Conservation (phyloP, 768 basidiomycete genomes). For the Lactarius deliciosus region DNA sequence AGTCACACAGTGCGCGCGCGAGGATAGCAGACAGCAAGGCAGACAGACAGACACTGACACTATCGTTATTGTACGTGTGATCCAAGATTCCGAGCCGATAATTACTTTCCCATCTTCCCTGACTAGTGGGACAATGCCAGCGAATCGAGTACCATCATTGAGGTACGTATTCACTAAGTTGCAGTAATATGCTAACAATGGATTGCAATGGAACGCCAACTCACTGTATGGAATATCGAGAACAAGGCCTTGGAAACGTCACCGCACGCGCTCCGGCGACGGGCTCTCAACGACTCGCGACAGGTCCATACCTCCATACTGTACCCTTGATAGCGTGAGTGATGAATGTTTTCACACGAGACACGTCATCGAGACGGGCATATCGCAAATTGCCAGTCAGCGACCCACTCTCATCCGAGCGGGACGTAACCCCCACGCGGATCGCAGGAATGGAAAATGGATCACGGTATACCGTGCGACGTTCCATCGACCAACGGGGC, state of each 20-base stretch:
- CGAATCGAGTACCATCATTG: not conserved
- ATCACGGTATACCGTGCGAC: constrained; percentile 17
- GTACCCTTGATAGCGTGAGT: not conserved
- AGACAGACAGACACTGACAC: not conserved
- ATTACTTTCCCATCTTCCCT: not conserved
- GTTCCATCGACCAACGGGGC: constrained; percentile 14
- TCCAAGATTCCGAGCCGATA: not conserved
- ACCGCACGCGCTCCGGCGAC: constrained; percentile 1
- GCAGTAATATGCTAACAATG: not conserved
- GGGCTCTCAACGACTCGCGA: not conserved
- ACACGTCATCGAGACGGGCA: too few species aligned
- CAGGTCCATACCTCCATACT: too few species aligned
- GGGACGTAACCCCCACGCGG: constrained; percentile 8
- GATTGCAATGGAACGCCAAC: not conserved
- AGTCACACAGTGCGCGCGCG: constrained; percentile 30
- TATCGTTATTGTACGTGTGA: not conserved
- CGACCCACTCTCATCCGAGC: not conserved
- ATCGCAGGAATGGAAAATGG: not conserved
- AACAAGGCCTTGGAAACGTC: not conserved
- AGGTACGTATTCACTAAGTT: not conserved
- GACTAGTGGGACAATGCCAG: not conserved
- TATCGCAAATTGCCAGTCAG: not conserved
- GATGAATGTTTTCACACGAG: constrained; percentile 1
- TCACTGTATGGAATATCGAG: not conserved
- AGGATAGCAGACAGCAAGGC: not conserved